phyloP scores from a whole-genome alignment of 345 rosid genomes.

The Rhizophora apiculata region DNA sequence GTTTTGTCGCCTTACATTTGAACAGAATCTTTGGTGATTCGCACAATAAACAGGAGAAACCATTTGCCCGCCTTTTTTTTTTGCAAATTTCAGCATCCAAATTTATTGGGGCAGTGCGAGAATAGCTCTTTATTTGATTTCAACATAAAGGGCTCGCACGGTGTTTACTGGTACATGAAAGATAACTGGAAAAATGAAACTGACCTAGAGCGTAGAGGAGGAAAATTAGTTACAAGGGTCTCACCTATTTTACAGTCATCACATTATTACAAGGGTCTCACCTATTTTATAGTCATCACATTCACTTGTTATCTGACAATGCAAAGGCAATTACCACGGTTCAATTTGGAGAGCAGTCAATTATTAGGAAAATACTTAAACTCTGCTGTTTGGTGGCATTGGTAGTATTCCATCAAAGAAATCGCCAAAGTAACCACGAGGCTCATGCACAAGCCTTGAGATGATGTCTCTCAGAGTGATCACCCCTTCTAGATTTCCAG shows the following conservation, averaged over 20 bases:
- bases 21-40: too few species aligned
- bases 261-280: conserved; percentile 20
- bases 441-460: conserved; percentile 87
- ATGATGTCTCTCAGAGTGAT: conserved; percentile 89
- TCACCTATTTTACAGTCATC: conserved; percentile 25
- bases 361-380: conserved; percentile 29
- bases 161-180: conserved; percentile 20
- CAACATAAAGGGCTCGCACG: background rate
- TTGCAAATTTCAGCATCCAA: background rate
- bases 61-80: background rate
- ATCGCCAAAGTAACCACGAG: conserved; percentile 94
- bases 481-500: conserved; percentile 84
- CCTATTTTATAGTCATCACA: conserved; percentile 26
- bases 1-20: too few species aligned
- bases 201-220: background rate
- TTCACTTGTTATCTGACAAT: conserved; percentile 13
- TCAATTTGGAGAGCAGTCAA: conserved; percentile 11
- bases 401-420: conserved; percentile 92
- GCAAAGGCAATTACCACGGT: conserved; percentile 1
- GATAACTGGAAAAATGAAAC: conserved; percentile 16
- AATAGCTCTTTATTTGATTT: background rate
- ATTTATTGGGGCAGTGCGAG: background rate
- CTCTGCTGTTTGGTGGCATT: conserved; percentile 69
- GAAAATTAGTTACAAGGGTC: conserved; percentile 23
- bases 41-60: background rate